A percentile compares a stretch with the other conserved stretches of the same genome.
These are phyloP conservation scores for Cudoniella acicularis DNA, from an alignment of 495 filamentous ascomycete genomes.

Conservation along the genomic window DNA sequence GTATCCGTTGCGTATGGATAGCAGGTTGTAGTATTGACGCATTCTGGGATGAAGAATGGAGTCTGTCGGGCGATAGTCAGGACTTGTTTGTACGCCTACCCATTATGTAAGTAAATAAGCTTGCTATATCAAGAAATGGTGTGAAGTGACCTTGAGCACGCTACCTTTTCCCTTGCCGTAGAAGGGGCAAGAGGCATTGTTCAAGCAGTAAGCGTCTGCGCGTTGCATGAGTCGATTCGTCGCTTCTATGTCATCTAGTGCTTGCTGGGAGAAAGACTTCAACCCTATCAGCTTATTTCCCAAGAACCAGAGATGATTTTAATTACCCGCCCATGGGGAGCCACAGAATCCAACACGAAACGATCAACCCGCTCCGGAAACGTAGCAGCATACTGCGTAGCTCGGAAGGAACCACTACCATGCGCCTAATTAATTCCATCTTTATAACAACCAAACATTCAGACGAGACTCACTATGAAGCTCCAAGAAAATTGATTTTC, in stretches of 20 bases:
- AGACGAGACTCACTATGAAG: not conserved
- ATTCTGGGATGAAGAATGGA: not conserved
- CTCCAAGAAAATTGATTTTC: constrained; percentile 1
- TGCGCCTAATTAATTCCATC: no score
- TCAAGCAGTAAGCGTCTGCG: not conserved
- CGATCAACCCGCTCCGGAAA: not conserved
- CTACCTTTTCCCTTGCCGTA: not conserved
- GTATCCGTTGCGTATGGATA: not conserved
- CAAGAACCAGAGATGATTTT: no score
- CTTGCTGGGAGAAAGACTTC: not conserved
- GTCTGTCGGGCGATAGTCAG: no score
- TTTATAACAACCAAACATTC: no score
- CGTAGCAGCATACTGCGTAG: not conserved
- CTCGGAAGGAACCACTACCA: constrained; percentile 1
- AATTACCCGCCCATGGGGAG: not conserved
- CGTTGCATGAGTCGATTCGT: not conserved
- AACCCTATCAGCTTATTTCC: no score
- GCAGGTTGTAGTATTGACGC: not conserved
- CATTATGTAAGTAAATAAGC: no score
- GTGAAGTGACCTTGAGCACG: not conserved
- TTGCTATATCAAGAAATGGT: no score
- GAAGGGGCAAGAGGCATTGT: not conserved
- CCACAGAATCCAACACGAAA: constrained; percentile 1
- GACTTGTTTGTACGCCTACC: no score
- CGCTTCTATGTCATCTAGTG: not conserved